Conservation (phyloP, 352 stramenopile genomes). For the Hyaloperonospora brassicae region DNA sequence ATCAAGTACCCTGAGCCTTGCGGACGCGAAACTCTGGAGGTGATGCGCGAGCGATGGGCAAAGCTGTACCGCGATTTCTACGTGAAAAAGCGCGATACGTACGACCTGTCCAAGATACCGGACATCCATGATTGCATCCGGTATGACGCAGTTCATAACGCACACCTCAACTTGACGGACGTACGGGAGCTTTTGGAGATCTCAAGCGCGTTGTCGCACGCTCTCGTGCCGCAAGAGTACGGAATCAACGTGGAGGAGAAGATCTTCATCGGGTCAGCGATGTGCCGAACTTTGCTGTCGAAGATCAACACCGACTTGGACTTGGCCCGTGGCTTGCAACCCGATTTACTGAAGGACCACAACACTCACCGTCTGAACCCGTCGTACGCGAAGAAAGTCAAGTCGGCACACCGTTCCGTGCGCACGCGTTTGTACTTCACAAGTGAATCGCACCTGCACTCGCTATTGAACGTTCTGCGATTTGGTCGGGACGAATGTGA, state of each 20-base stretch:
- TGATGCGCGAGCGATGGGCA: conserved; percentile 87
- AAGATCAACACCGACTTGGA: conserved; percentile 86
- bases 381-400: conserved; percentile 80
- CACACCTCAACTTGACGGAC: conserved; percentile 89
- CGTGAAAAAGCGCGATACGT: conserved; percentile 86
- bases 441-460: conserved; percentile 97
- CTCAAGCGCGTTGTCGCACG: conserved; percentile 88
- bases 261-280: conserved; percentile 77
- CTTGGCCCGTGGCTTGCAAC: conserved; percentile 49
- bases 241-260: conserved; percentile 86
- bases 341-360: conserved; percentile 41
- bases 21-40: conserved; percentile 73
- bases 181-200: conserved; percentile 92
- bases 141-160: conserved; percentile 98
- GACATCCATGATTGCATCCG: conserved; percentile 98
- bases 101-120: conserved; percentile 95
- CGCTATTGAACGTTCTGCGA: conserved; percentile 96
- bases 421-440: conserved; percentile 99
- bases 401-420: conserved; percentile 92
- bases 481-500: conserved; percentile 63
- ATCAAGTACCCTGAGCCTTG: conserved; percentile 73
- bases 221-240: conserved; percentile 83
- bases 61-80: conserved; percentile 96
- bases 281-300: conserved; percentile 82
- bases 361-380: conserved; percentile 78